Evolutionary conservation across 1,139 yeast genomes (phyloP).

Genomic region (Hyphopichia burtonii): DNA sequence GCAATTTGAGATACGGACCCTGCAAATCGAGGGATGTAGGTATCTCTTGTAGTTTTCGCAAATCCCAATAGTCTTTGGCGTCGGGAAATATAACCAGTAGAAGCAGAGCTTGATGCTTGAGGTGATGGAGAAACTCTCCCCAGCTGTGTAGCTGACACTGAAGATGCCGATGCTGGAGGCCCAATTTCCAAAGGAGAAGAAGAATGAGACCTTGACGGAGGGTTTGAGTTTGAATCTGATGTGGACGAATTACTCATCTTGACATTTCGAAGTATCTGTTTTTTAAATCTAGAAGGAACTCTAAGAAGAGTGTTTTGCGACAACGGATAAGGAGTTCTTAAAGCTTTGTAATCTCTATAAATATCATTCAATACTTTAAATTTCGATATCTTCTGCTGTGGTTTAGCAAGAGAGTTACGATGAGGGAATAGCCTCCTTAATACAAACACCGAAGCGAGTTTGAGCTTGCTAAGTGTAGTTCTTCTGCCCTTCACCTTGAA

Average conservation of each 20-base stretch:
- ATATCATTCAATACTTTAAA: conserved; percentile 18
- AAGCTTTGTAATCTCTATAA: conserved; percentile 25
- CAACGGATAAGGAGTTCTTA: conserved; percentile 15
- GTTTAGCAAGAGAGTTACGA: conserved; percentile 4
- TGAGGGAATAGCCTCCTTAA: conserved; percentile 14
- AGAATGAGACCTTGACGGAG: not conserved
- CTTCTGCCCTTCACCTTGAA: conserved; percentile 4
- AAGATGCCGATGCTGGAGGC: not conserved
- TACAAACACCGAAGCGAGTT: conserved; percentile 19
- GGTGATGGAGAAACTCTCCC: not conserved
- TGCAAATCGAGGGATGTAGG: conserved; percentile 53
- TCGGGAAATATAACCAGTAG: conserved; percentile 12
- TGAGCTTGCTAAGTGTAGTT: conserved; percentile 2
- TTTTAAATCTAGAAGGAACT: not conserved
- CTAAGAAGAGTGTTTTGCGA: not conserved
- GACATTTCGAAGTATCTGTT: not conserved
- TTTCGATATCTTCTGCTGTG: conserved; percentile 11
- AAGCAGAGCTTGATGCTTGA: conserved; percentile 7
- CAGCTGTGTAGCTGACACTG: not conserved
- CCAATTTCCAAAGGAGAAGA: not conserved
- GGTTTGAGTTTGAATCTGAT: not conserved
- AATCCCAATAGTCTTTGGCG: conserved; percentile 46
- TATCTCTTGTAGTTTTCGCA: conserved; percentile 56
- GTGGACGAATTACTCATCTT: not conserved
- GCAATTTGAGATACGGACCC: conserved; percentile 51